Base-by-base conservation (phyloP, 495 filamentous ascomycete species). In the Geoglossum glabrum region DNA sequence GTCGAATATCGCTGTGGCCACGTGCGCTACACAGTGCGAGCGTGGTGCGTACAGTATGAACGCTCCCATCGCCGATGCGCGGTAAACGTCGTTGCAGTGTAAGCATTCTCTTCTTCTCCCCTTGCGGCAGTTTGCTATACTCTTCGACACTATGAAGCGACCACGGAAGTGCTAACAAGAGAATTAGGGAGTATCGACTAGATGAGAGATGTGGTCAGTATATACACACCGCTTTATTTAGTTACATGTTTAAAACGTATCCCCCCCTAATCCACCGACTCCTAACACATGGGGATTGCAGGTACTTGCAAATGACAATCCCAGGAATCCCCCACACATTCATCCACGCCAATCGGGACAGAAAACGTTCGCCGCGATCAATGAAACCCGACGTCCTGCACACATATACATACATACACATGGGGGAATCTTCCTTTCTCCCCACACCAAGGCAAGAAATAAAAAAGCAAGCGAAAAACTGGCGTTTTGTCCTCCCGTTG, bases 41-140 rank as follows among this genome's bases (percentile, higher is more conserved):
- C 73, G 26, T 79, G 76, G 76, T 79, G 76, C 60, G 66, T 66
- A 19, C 68, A 69, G 56, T 78, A 78, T 59, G 72, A 74, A 55
- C 62, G 70, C 56, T 74, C 71, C 28, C 69, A 67, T 34, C 67
- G 68, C 54, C 59, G 73, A 38, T 77, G 74, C 62, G 70, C 71
- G 15, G 64, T 70, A 10, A 74, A 75, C 61, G 68, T 77, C 25
- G 70, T 76, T 21, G 71, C 70, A n/a, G 67, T 72, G 72, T 75
- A 51, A 60, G 71, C n/a, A n/a, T n/a, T 61, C 3, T 28, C 5
- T n/a, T 21, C 21, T 15, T 21, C 40, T 10, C 5, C 4, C 17
- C 40, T n/a, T n/a, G n/a, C 40, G 23, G 19, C 17, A 2, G 5
- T 45, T 21, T 21, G 5, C 3, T 19, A 3, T 21, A 4, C 11